A percentile compares a stretch with the other conserved stretches of the same genome.
Evolutionary conservation across 129 eudicot genomes (phyloP).

Genomic region (sunflower (Helianthus annuus)): HanXRQr2.0-SUNRISE NC_035446.2:11256519-11257018

Average conservation of each 20-base stretch:
- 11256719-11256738: conserved; percentile 4
- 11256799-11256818: conserved; percentile 23
- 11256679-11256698: conserved; percentile 29
- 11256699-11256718: conserved; percentile 25
- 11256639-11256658: conserved; percentile 30
- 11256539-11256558: conserved; percentile 25
- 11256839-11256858: conserved; percentile 27
- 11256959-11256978: conserved; percentile 40
- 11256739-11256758: conserved; percentile 13
- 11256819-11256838: conserved; percentile 25
- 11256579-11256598: conserved; percentile 21
- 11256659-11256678: conserved; percentile 30
- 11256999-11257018: conserved; percentile 14
- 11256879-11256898: conserved; percentile 38
- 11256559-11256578: conserved; percentile 17
- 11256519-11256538: conserved; percentile 25
- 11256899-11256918: conserved; percentile 40
- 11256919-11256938: conserved; percentile 39
- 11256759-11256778: conserved; percentile 24
- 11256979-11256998: conserved; percentile 18
- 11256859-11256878: conserved; percentile 14
- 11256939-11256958: conserved; percentile 34
- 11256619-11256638: conserved; percentile 13
- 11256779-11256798: conserved; percentile 15
- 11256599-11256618: conserved; percentile 3